These are phyloP conservation scores for Comarum palustre DNA, from an alignment of 306 rosid genomes.

Conservation along the genomic window DNA sequence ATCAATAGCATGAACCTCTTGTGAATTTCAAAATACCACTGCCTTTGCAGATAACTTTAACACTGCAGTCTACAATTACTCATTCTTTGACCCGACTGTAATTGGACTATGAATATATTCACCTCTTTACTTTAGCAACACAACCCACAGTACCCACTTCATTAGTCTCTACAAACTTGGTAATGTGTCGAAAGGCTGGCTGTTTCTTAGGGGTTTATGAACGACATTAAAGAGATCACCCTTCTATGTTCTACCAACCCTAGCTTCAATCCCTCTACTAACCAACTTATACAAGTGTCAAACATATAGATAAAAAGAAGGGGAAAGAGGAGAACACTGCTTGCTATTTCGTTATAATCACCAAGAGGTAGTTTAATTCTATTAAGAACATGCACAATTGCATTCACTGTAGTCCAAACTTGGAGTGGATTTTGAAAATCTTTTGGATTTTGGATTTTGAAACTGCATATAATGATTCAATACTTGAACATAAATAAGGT, in stretches of 20 bases:
- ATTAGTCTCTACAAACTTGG: not conserved
- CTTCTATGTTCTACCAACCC: not conserved
- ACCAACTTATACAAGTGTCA: not conserved
- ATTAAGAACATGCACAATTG: constrained; percentile 37
- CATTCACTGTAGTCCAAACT: constrained; percentile 75
- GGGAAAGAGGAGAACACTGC: not conserved
- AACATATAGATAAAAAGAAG: not conserved
- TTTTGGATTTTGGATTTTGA: constrained; percentile 62
- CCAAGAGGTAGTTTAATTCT: constrained; percentile 65
- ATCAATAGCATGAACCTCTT: not conserved
- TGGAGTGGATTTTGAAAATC: constrained; percentile 66
- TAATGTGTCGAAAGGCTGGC: not conserved
- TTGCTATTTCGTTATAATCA: constrained; percentile 37
- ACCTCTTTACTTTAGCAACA: not conserved
- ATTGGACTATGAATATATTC: not conserved
- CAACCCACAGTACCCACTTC: not conserved
- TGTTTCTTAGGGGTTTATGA: not conserved
- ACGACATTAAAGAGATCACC: not conserved
- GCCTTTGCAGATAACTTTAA: not conserved
- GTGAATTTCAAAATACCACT: not conserved
- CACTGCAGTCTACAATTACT: no score
- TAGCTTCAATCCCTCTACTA: not conserved
- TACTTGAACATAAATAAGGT: not conserved
- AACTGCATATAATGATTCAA: not conserved
- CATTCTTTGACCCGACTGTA: not conserved